Conservation (phyloP, 768 basidiomycete species). For the Phaeotremella skinneri region DNA sequence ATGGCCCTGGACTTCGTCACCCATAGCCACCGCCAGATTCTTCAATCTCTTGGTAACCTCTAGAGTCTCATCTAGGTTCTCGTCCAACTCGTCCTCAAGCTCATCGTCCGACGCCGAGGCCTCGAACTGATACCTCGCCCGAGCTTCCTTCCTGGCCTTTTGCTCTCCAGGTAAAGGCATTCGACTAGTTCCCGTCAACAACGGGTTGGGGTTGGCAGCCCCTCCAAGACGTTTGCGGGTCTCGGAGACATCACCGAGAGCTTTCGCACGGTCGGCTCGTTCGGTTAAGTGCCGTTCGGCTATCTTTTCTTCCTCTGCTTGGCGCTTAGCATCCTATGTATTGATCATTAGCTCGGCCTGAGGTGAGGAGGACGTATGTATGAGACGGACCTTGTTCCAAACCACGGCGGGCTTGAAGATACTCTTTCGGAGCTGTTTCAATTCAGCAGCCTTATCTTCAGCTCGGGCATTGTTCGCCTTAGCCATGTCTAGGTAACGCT, state of each 20-base stretch:
- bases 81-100: conserved; percentile 88
- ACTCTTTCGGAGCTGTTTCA: conserved; percentile 88
- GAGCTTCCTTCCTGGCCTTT: conserved; percentile 63
- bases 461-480: conserved; percentile 83
- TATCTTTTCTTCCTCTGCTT: conserved; percentile 78
- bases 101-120: conserved; percentile 86
- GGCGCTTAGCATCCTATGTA: conserved; percentile 68
- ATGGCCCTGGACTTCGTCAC: conserved; percentile 82
- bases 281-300: conserved; percentile 84
- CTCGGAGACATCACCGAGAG: conserved; percentile 79
- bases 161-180: conserved; percentile 57
- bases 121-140: conserved; percentile 88
- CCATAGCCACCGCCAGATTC: conserved; percentile 75
- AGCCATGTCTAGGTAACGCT: conserved; percentile 87
- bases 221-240: conserved; percentile 79
- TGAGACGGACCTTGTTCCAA: conserved; percentile 69
- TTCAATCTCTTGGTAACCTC: conserved; percentile 74
- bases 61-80: conserved; percentile 81
- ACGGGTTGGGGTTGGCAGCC: conserved; percentile 64
- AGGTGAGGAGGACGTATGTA: not conserved
- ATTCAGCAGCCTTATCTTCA: conserved; percentile 88
- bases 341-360: not conserved
- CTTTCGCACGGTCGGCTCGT: conserved; percentile 74
- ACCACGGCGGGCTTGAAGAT: conserved; percentile 91
- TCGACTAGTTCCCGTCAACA: conserved; percentile 55